Base-by-base conservation (phyloP, 345 rosid species). In the Rhodamnia rubescens region DNA sequence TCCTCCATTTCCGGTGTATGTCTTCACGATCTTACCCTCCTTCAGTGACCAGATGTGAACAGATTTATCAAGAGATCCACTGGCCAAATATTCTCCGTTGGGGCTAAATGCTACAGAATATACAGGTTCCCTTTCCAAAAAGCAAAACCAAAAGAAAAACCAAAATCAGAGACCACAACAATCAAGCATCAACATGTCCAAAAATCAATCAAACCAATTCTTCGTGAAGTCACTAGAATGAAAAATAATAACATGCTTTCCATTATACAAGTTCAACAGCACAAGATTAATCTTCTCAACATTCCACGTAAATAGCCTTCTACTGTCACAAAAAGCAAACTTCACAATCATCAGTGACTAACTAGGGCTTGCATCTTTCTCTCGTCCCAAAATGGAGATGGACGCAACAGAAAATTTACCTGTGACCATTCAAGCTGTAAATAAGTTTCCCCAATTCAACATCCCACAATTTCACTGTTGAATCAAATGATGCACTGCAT, bases 31-130 rank as follows among this genome's bases (percentile, higher is more conserved):
- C 92, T 94, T 98, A 47, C 94, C 94, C 86, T 98, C 99, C 90
- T 95, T 98, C 78, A 96, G 84, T 14, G 99, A 97, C 99, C 99
- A 97, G 56, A 97, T 88, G 88, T 93, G 98, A 78, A 97, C 92
- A 80, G 98, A 95, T 87, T 82, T 94, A 91, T 97, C 99, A 29
- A 95, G 90, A 16, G 99, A 98, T 53, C 99, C 99, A 82, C 98
- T 96, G 18, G 98, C 99, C 84, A 98, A 89, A 89, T 91, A 98
- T 90, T 98, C 98, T 22, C 99, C 99, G 56, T 95, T 96, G 53
- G 99, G 99, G 89, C 99, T 96, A 90, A 98, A 98, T 85, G 99
- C 99, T 50, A 98, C 92, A 0, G 99, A 94, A 89, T 95, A 98
- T 55, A 98, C 98, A 26, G 98, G 98, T 54, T 94, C 99, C 95